Conservation (phyloP, 2,329 filamentous ascomycete species). For the Xylariaceae sp. region DNA sequence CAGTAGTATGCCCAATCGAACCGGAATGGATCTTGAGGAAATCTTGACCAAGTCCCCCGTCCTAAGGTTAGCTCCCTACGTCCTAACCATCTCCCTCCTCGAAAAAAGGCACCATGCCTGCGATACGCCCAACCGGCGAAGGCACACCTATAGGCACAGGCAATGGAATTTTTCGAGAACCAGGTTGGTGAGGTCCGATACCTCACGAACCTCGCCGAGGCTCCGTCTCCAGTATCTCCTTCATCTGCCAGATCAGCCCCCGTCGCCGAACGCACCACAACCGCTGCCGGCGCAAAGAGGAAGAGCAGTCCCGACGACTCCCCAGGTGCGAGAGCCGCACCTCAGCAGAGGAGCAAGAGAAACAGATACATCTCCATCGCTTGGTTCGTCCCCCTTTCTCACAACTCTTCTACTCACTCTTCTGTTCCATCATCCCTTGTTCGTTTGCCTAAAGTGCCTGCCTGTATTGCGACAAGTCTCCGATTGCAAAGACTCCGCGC, state of each 20-base stretch:
- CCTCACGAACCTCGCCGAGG: constrained; percentile 24
- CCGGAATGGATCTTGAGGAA: too few relatives aligned
- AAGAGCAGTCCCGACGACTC: constrained; percentile 23
- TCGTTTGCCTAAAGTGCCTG: too few relatives aligned
- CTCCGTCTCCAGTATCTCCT: constrained; percentile 14
- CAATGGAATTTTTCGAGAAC: constrained; percentile 31
- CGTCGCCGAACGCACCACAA: constrained; percentile 6
- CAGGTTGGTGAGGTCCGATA: constrained; percentile 32
- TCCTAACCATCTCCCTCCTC: neutral
- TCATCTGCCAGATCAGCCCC: constrained; percentile 7
- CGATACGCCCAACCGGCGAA: constrained; percentile 4
- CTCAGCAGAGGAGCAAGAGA: constrained; percentile 52
- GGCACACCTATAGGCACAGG: too few relatives aligned
- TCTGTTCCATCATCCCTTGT: too few relatives aligned
- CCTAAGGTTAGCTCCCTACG: neutral
- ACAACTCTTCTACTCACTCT: too few relatives aligned
- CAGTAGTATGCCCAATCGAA: too few relatives aligned
- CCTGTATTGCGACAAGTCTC: too few relatives aligned
- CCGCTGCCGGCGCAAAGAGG: constrained; percentile 19
- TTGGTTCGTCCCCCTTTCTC: constrained; percentile 40
- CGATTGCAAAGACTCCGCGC: too few relatives aligned
- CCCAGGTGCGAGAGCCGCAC: constrained; percentile 11
- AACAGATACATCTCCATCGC: constrained; percentile 62
- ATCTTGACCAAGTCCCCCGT: too few relatives aligned
- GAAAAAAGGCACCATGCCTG: constrained; percentile 11